Percentiles rank a stretch among this genome's conserved stretches.
Conservation (phyloP, 148 eudicot species). For the Chenopodium album region DNA sequence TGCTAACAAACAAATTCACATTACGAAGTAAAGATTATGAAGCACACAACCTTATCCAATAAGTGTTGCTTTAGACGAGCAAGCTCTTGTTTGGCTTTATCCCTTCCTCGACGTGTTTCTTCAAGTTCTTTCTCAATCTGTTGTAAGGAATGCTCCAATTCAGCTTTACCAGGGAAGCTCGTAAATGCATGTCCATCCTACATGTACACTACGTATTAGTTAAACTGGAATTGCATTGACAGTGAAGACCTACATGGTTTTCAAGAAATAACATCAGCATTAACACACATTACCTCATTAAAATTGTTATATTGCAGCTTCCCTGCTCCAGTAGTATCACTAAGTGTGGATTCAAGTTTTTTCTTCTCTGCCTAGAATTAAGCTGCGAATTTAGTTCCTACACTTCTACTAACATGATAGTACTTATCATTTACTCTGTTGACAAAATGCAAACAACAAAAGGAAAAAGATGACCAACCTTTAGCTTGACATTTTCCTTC, state of each 20-base stretch:
- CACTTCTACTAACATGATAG: background rate
- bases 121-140: conserved; percentile 73
- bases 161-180: conserved; percentile 57
- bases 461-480: conserved; percentile 43
- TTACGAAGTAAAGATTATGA: background rate
- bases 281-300: conserved; percentile 38
- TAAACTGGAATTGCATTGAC: background rate
- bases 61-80: conserved; percentile 96
- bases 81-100: conserved; percentile 78
- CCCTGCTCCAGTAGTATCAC: conserved; percentile 31
- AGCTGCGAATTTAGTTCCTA: conserved; percentile 3
- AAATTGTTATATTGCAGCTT: conserved; percentile 27
- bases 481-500: conserved; percentile 59
- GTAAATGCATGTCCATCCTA: conserved; percentile 34
- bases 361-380: conserved; percentile 53
- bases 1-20: background rate
- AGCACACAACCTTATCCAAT: conserved; percentile 68
- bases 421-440: no score
- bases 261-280: background rate
- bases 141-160: conserved; percentile 59
- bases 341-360: conserved; percentile 46
- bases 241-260: conserved; percentile 1
- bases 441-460: background rate
- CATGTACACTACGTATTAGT: conserved; percentile 16
- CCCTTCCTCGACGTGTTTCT: conserved; percentile 63